These are phyloP conservation scores for Pseudozyma flocculosa DNA, from an alignment of 1,284 basidiomycete species.

Conservation along the genomic window DNA sequence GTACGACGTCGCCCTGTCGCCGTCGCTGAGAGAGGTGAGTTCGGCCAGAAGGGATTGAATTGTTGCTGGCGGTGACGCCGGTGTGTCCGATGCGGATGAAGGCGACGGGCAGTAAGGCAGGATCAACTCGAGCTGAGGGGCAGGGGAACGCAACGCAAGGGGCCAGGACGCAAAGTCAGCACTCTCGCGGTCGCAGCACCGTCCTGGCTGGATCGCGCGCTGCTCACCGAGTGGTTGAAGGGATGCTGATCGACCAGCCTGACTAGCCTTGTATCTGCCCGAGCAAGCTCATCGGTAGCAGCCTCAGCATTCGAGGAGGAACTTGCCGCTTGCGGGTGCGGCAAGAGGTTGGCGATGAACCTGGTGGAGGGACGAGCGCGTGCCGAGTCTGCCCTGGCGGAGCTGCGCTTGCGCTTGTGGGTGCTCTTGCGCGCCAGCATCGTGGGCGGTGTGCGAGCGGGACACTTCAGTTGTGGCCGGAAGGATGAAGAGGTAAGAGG, in stretches of 20 bases:
- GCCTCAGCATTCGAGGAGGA: too few relatives aligned
- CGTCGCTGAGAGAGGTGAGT: background rate
- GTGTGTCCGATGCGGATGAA: too few relatives aligned
- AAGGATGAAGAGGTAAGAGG: too few relatives aligned
- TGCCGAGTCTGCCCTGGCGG: conserved; percentile 39
- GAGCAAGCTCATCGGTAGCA: too few relatives aligned
- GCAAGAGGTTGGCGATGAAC: conserved; percentile 16
- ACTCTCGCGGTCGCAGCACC: too few relatives aligned
- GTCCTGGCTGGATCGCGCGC: too few relatives aligned
- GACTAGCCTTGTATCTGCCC: background rate
- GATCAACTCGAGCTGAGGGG: conserved; percentile 28
- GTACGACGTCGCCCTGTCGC: conserved; percentile 13
- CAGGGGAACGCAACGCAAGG: too few relatives aligned
- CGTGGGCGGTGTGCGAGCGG: too few relatives aligned
- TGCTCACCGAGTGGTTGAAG: conserved; percentile 39
- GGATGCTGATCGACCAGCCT: conserved; percentile 32
- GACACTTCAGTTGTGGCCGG: too few relatives aligned
- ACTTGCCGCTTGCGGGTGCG: too few relatives aligned
- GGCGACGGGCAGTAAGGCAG: too few relatives aligned
- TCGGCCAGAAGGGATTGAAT: conserved; percentile 11
- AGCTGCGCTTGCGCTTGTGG: conserved; percentile 53
- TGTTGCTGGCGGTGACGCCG: conserved; percentile 4
- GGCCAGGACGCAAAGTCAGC: too few relatives aligned
- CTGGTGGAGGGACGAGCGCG: background rate
- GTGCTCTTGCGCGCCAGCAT: conserved; percentile 44